phyloP scores from a whole-genome alignment of 2,329 filamentous ascomycete genomes.

The Chaetomium globosum region DNA sequence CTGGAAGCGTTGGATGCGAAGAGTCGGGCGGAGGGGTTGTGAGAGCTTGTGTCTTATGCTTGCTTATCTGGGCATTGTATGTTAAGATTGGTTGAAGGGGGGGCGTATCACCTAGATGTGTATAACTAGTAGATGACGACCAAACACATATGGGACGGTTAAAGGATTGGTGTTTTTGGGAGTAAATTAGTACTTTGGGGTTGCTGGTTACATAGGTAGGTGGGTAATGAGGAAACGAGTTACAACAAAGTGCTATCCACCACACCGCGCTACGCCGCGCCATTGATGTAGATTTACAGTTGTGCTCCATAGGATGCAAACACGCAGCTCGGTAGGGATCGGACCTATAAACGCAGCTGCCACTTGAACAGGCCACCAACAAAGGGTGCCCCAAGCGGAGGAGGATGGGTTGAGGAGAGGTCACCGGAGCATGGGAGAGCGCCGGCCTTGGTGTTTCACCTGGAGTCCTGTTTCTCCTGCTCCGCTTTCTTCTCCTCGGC shows the following conservation, averaged over 20 bases:
- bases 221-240: not conserved
- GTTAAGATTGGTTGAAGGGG: not conserved
- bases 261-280: not conserved
- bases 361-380: not conserved
- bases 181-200: constrained; percentile 3
- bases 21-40: constrained; percentile 45
- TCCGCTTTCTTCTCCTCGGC: constrained; percentile 18
- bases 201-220: constrained; percentile 1
- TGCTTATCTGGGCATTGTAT: not conserved
- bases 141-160: not conserved
- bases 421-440: not conserved
- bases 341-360: not conserved
- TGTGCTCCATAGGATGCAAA: not conserved
- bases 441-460: constrained; percentile 5
- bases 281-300: not conserved
- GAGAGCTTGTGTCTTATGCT: constrained; percentile 18
- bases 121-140: constrained; percentile 2
- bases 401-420: too few relatives aligned
- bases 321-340: too few relatives aligned
- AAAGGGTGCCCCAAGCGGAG: not conserved
- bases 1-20: constrained; percentile 47
- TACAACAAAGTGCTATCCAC: not conserved
- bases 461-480: constrained; percentile 13
- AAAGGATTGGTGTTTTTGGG: not conserved
- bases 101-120: not conserved